A percentile compares a stretch with the other conserved stretches of the same genome.
phyloP scores from a whole-genome alignment of 2,329 filamentous ascomycete genomes.

The Pseudovirgaria hyperparasitica region DNA sequence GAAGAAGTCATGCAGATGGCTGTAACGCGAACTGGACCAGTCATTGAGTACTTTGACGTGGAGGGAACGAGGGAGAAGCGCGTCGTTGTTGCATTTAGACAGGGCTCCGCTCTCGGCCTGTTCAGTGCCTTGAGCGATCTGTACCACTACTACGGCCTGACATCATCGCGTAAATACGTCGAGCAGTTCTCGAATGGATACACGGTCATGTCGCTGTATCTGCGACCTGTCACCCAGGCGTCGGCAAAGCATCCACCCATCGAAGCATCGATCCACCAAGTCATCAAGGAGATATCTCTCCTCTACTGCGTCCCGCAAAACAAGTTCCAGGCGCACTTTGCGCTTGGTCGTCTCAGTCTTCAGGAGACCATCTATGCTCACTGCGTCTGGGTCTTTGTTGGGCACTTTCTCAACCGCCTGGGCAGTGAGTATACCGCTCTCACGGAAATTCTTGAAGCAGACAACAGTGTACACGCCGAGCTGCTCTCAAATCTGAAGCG shows the following conservation, averaged over 20 bases:
- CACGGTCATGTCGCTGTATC: slow-evolving; percentile 90
- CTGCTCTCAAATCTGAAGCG: slow-evolving; percentile 91
- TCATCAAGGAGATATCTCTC: slow-evolving; percentile 95
- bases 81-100: slow-evolving; percentile 86
- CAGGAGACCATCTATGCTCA: slow-evolving; percentile 97
- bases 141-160: slow-evolving; percentile 97
- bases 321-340: slow-evolving; percentile 85
- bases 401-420: slow-evolving; percentile 94
- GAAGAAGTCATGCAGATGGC: slow-evolving; percentile 83
- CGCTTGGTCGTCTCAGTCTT: slow-evolving; percentile 71
- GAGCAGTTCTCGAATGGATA: slow-evolving; percentile 98
- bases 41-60: slow-evolving; percentile 97
- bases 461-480: slow-evolving; percentile 75
- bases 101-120: slow-evolving; percentile 78
- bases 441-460: slow-evolving; percentile 63
- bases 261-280: slow-evolving; percentile 92
- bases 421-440: slow-evolving; percentile 85
- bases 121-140: slow-evolving; percentile 93
- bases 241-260: slow-evolving; percentile 58
- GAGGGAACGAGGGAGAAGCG: slow-evolving; percentile 85
- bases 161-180: slow-evolving; percentile 92
- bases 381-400: slow-evolving; percentile 93
- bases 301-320: slow-evolving; percentile 97
- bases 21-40: slow-evolving; percentile 74
- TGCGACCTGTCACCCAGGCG: slow-evolving; percentile 51